Conservation (phyloP, 768 basidiomycete species). For the Psilocybe subaeruginosa region DNA sequence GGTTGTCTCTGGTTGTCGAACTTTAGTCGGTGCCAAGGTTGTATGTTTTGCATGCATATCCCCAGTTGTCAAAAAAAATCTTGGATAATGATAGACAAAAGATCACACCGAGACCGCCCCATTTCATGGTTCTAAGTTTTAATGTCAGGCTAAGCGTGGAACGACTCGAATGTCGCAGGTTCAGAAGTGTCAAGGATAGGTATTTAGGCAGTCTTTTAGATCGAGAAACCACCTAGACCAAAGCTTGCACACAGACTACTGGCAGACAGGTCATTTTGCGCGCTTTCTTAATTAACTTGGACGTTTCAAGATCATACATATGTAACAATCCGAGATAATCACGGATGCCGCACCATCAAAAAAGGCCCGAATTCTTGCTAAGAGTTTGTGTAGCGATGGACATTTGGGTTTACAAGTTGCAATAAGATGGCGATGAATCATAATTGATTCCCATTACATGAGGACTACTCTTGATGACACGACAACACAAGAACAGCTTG, state of each 20-base stretch:
- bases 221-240: not conserved
- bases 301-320: not conserved
- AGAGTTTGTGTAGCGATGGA: not conserved
- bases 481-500: constrained; percentile 1
- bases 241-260: not conserved
- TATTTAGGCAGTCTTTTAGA: not conserved
- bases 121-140: not conserved
- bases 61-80: constrained; percentile 10
- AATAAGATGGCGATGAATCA: not conserved
- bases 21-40: constrained; percentile 26
- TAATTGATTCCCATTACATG: not conserved
- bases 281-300: not conserved
- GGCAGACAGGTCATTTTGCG: not conserved
- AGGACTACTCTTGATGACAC: constrained; percentile 2
- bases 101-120: constrained; percentile 6
- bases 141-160: not conserved
- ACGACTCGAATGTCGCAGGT: not conserved
- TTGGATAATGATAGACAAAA: constrained; percentile 9
- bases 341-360: not conserved
- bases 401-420: not conserved
- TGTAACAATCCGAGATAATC: too few relatives aligned
- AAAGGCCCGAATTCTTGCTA: not conserved
- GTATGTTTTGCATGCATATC: constrained; percentile 7
- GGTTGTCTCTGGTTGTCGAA: constrained; percentile 15
- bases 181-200: not conserved